Evolutionary conservation across 495 filamentous ascomycete genomes (phyloP).

Genomic region (Neurospora hispaniola): DNA sequence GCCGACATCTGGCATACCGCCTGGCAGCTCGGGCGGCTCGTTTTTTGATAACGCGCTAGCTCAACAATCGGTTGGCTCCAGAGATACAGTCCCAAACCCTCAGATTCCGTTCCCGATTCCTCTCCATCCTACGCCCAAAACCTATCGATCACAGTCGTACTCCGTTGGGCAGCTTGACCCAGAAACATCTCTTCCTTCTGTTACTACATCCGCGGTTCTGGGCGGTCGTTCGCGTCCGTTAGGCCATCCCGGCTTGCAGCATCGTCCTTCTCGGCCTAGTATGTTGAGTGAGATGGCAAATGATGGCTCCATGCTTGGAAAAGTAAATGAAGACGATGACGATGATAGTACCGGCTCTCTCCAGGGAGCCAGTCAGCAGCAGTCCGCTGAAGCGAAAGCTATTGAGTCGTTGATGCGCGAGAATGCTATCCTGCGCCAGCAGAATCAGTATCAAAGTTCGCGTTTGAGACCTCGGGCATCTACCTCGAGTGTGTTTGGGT

Average conservation of each 20-base stretch:
- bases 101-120: constrained; percentile 87
- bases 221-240: constrained; percentile 44
- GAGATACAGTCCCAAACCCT: constrained; percentile 36
- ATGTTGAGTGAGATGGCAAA: constrained; percentile 71
- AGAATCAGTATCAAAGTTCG: constrained; percentile 48
- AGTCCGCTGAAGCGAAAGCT: constrained; percentile 50
- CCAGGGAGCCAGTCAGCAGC: constrained; percentile 34
- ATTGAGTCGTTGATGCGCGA: constrained; percentile 66
- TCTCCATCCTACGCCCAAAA: constrained; percentile 81
- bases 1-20: constrained; percentile 55
- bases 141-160: constrained; percentile 92
- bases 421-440: constrained; percentile 60
- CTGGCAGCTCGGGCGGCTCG: constrained; percentile 30
- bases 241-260: constrained; percentile 56
- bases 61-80: constrained; percentile 32
- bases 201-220: constrained; percentile 31
- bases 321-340: constrained; percentile 72
- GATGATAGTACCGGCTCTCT: constrained; percentile 53
- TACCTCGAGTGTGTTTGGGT: constrained; percentile 40
- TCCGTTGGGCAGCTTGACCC: constrained; percentile 86
- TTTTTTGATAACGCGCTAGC: constrained; percentile 36
- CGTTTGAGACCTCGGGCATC: constrained; percentile 54
- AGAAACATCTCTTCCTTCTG: constrained; percentile 44
- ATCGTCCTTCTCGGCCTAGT: constrained; percentile 76
- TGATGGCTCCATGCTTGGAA: constrained; percentile 59